These are phyloP conservation scores for Fusarium chlamydosporum DNA, from an alignment of 2,329 filamentous ascomycete species.

Conservation along the genomic window DNA sequence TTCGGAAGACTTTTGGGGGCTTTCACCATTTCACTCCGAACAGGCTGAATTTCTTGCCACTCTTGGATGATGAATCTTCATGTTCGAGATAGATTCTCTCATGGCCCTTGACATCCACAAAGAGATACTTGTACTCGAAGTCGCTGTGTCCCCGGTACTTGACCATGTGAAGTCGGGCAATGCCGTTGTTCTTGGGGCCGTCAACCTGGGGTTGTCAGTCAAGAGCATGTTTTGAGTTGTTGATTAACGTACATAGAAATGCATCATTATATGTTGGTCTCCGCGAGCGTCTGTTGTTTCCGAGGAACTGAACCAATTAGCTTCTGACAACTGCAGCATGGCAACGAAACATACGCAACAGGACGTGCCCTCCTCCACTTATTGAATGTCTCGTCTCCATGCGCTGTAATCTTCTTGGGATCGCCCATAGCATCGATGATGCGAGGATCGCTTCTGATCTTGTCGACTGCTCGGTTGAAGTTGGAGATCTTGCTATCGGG, in stretches of 20 bases:
- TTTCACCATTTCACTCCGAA: slow-evolving; percentile 73
- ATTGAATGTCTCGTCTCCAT: slow-evolving; percentile 84
- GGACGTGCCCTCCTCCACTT: slow-evolving; percentile 81
- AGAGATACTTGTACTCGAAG: slow-evolving; percentile 84
- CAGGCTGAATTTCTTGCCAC: slow-evolving; percentile 65
- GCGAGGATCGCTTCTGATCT: slow-evolving; percentile 78
- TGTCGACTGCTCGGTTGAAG: slow-evolving; percentile 88
- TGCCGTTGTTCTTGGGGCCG: slow-evolving; percentile 79
- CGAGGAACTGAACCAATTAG: slow-evolving; percentile 68
- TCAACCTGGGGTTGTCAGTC: slow-evolving; percentile 70
- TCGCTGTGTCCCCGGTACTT: slow-evolving; percentile 74
- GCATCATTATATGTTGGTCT: slow-evolving; percentile 84
- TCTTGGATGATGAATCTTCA: slow-evolving; percentile 60
- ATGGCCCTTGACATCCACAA: slow-evolving; percentile 82
- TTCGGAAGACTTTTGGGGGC: background rate
- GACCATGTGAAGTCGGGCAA: slow-evolving; percentile 83
- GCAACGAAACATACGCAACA: slow-evolving; percentile 63
- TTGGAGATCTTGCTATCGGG: slow-evolving; percentile 87
- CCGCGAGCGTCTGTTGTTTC: slow-evolving; percentile 79
- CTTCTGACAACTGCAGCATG: background rate
- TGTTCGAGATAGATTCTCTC: slow-evolving; percentile 76
- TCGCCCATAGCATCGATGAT: slow-evolving; percentile 83
- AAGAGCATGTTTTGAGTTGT: background rate
- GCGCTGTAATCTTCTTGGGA: slow-evolving; percentile 80
- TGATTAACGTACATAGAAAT: slow-evolving; percentile 77